A percentile compares a stretch with the other conserved stretches of the same genome.
Conservation (phyloP, 805 yeast genomes). For the Ogataea ganodermae region DNA sequence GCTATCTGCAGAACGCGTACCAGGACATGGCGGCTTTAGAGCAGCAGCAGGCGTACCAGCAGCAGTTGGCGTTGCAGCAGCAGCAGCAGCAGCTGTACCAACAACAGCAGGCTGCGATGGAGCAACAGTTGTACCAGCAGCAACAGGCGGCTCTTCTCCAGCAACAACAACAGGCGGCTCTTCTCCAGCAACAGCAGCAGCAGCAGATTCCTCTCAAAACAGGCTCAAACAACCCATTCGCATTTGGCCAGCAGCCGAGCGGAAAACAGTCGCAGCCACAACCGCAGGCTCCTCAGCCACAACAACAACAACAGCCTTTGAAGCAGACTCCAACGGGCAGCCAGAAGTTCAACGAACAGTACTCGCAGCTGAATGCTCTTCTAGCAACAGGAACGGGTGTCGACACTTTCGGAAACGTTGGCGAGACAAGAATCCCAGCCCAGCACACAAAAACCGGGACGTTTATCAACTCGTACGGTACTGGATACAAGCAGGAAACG, state of each 20-base stretch:
- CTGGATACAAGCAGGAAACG: conserved; percentile 63
- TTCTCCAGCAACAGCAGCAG: conserved; percentile 25
- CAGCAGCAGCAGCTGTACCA: conserved; percentile 27
- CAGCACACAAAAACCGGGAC: conserved; percentile 84
- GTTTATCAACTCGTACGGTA: conserved; percentile 86
- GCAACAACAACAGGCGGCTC: conserved; percentile 25
- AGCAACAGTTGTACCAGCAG: conserved; percentile 28
- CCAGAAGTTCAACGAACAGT: conserved; percentile 54
- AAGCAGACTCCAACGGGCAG: conserved; percentile 53
- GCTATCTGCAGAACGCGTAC: conserved; percentile 51
- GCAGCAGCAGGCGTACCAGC: conserved; percentile 25
- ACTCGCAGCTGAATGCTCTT: conserved; percentile 74
- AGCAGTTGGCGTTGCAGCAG: conserved; percentile 27
- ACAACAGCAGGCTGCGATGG: conserved; percentile 27
- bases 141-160: conserved; percentile 24
- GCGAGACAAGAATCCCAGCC: conserved; percentile 83
- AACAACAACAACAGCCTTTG: conserved; percentile 38
- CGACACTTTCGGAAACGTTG: conserved; percentile 91
- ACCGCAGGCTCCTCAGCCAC: conserved; percentile 31
- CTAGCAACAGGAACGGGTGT: conserved; percentile 87
- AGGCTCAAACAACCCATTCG: conserved; percentile 42
- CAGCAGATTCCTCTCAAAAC: conserved; percentile 42
- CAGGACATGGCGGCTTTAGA: conserved; percentile 28
- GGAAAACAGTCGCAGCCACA: conserved; percentile 1
- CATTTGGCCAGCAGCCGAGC: conserved; percentile 32